phyloP scores from a whole-genome alignment of 306 rosid genomes.

The Inga leiocalycina region DNA sequence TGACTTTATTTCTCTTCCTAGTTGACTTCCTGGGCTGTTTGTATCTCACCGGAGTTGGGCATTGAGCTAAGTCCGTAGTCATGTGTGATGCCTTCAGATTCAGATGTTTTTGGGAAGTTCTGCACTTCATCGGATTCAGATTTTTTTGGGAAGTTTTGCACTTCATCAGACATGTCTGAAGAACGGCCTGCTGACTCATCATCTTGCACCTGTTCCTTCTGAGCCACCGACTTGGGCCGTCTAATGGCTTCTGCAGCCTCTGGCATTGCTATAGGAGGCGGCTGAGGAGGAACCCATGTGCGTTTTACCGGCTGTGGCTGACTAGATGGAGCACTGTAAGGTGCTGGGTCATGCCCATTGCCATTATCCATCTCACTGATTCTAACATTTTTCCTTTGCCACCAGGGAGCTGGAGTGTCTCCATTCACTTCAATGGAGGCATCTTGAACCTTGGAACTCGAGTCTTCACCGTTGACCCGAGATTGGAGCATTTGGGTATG shows the following conservation, averaged over 20 bases:
- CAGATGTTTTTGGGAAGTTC: constrained; percentile 50
- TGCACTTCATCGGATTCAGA: constrained; percentile 63
- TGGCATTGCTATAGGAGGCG: constrained; percentile 73
- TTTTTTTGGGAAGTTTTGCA: constrained; percentile 47
- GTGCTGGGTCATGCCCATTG: constrained; percentile 41
- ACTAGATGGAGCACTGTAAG: constrained; percentile 37
- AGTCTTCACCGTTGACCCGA: constrained; percentile 48
- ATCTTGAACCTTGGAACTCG: constrained; percentile 44
- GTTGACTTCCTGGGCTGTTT: constrained; percentile 36
- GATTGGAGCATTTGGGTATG: constrained; percentile 47
- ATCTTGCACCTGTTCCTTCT: constrained; percentile 43
- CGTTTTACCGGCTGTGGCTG: constrained; percentile 53
- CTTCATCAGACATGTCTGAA: constrained; percentile 53
- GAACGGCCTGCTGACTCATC: constrained; percentile 44
- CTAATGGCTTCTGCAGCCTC: constrained; percentile 95
- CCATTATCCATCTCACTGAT: constrained; percentile 53
- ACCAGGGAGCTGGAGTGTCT: constrained; percentile 56
- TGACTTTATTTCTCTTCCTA: constrained; percentile 23
- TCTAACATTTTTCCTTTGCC: constrained; percentile 58
- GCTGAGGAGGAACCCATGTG: constrained; percentile 84
- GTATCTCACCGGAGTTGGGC: constrained; percentile 52
- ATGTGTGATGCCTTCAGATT: constrained; percentile 43
- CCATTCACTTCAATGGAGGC: constrained; percentile 40
- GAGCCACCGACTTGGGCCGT: constrained; percentile 55
- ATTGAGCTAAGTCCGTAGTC: constrained; percentile 6